Base-by-base conservation (phyloP, 108 stramenopile species). In the Skeletonema potamos region DNA sequence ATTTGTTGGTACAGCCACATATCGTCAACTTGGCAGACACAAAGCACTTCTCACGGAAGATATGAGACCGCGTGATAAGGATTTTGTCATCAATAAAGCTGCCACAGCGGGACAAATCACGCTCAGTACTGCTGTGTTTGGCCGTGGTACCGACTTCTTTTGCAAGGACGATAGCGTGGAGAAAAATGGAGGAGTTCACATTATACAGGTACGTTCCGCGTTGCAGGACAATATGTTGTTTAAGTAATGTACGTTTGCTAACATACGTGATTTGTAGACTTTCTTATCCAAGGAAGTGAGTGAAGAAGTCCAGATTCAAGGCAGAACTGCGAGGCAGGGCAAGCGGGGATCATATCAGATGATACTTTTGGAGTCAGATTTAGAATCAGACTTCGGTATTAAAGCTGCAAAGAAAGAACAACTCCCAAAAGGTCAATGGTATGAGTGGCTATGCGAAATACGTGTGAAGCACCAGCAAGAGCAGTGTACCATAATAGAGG, bases 291-390 rank as follows among this genome's bases (percentile, higher is more conserved):
- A 71, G 24, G 83, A 84, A 61, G 54, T 60, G 28, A 84, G 83
- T 64, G 87, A 88, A 70, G 85, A 88, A 63, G 60, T 86, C 34
- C 87, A 89, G 70, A 85, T 89, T 39, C 84, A 84, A 62, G 87
- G 87, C 6, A 72, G 87, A 36, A 86, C 85, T 30, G 85, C 87
- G 13, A 76, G 87, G 4, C 87, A 89, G 57, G 87, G 87, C 4
- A 86, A 86, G 71, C 37, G 69, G 51, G 87, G 85, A 11, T 68
- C 85, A 11, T 89, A 85, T 56, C 68, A 83, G 41, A 58, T 89
- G 61, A 39, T 89, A 30, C 58, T 88, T 39, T 68, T 84, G 27
- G 87, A 85, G 18, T 39, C 66, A n/a, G 87, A 88, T 34, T 74
- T 88, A 37, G 73, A 78, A 70, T 55, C 69, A n/a, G 44, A 81